Percentiles rank a stretch among this genome's conserved stretches.
Evolutionary conservation across 306 rosid genomes (phyloP).

Genomic region (Cicer cuneatum): DNA sequence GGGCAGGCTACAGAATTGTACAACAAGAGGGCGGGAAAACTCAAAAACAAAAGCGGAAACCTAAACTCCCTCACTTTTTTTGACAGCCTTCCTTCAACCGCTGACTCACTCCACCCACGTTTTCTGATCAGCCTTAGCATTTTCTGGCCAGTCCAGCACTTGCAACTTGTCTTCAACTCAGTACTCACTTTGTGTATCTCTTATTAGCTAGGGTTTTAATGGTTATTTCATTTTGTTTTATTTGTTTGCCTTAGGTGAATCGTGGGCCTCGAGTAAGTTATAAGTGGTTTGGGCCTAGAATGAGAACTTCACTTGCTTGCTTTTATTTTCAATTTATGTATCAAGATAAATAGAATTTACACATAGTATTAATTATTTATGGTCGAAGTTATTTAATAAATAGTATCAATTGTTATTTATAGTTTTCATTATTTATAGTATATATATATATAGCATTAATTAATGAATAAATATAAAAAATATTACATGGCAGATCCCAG

Average conservation of each 20-base stretch:
- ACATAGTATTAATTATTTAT: neutral
- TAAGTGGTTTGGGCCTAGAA: slow-evolving; percentile 13
- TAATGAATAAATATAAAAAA: neutral
- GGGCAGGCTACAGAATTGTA: neutral
- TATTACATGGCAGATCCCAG: neutral
- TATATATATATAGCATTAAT: neutral
- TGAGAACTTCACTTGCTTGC: neutral
- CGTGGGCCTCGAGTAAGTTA: slow-evolving; percentile 1
- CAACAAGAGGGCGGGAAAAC: neutral
- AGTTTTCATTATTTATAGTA: neutral
- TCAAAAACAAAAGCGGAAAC: neutral
- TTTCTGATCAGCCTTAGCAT: neutral
- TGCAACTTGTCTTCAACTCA: neutral
- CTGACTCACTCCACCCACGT: neutral
- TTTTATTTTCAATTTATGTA: neutral
- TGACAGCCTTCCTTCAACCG: neutral
- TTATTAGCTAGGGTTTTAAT: slow-evolving; percentile 12
- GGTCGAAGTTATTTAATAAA: neutral
- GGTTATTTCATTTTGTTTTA: neutral
- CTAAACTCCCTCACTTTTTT: neutral
- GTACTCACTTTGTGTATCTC: neutral
- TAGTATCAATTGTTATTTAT: neutral
- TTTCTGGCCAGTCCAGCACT: slow-evolving; percentile 6
- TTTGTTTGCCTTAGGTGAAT: neutral
- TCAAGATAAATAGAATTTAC: neutral